Percentiles rank a stretch among this genome's conserved stretches.
Conservation (phyloP, 768 basidiomycete species). For the Boletus huronensis region DNA sequence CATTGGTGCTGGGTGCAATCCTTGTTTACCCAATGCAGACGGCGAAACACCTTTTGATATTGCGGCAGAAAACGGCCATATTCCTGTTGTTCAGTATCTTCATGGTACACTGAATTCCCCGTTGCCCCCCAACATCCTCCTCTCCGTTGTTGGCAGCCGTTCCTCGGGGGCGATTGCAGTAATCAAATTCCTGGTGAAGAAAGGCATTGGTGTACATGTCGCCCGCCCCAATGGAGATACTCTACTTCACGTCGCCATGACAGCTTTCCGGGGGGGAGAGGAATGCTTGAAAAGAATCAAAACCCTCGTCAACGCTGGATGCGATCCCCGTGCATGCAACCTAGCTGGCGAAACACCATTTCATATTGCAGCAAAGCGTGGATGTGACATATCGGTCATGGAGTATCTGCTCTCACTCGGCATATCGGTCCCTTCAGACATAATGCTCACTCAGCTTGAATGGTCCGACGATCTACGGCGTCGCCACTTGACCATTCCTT, state of each 20-base stretch:
- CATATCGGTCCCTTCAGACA: background rate
- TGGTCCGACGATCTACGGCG: fast-evolving
- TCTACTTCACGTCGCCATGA: background rate
- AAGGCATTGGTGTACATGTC: background rate
- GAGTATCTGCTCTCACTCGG: background rate
- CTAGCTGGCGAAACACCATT: background rate
- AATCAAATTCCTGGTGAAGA: background rate
- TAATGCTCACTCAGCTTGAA: background rate
- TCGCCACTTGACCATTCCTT: background rate
- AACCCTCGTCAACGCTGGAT: background rate
- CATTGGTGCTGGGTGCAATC: background rate
- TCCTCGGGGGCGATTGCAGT: background rate
- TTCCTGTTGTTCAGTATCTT: background rate
- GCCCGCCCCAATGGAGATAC: background rate
- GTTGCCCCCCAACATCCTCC: background rate
- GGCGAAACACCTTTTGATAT: background rate
- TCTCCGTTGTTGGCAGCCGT: background rate
- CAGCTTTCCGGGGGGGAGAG: fast-evolving
- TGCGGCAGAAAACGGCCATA: background rate
- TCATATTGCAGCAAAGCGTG: background rate
- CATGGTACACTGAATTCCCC: background rate
- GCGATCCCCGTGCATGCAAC: background rate
- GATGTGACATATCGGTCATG: background rate
- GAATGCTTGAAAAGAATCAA: background rate
- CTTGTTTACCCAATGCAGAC: background rate